Evolutionary conservation across 2,329 filamentous ascomycete genomes (phyloP).

Genomic region (Colletotrichum tropicale): DNA sequence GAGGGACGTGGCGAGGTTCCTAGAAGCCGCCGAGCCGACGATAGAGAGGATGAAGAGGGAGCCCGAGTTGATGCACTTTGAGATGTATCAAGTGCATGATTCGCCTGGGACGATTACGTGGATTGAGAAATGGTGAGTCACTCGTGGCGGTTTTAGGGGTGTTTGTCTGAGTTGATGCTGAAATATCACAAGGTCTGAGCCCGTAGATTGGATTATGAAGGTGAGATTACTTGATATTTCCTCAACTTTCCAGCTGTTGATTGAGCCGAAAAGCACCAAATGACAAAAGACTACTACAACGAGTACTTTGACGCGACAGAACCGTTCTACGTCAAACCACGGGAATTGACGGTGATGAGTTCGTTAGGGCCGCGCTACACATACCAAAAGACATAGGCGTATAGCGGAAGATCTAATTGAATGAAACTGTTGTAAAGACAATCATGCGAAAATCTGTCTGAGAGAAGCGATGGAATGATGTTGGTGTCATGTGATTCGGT

Average conservation of each 20-base stretch:
- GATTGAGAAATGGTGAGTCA: conserved; percentile 12
- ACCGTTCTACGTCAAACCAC: conserved; percentile 3
- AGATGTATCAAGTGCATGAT: conserved; percentile 16
- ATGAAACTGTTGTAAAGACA: not conserved
- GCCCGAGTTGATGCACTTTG: conserved; percentile 10
- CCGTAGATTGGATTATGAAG: conserved; percentile 15
- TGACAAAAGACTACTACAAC: conserved; percentile 14
- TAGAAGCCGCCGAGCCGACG: conserved; percentile 1
- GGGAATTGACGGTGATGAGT: conserved; percentile 5
- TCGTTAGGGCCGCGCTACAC: conserved; percentile 5
- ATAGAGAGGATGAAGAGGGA: conserved; percentile 14
- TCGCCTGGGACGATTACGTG: conserved; percentile 13
- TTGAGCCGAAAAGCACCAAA: not conserved
- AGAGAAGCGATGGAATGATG: not conserved
- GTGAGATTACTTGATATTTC: not conserved
- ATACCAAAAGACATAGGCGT: not conserved
- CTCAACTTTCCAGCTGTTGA: not conserved
- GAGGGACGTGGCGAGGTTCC: conserved; percentile 3
- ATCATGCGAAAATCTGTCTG: not conserved
- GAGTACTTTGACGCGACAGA: conserved; percentile 17
- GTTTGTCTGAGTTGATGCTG: not conserved
- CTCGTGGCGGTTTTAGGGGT: fast-evolving
- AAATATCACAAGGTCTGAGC: not conserved
- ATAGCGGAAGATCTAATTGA: not conserved
- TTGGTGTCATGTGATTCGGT: not conserved